Base-by-base conservation (phyloP, 257 asterid species). In the Solanum ossicruentum region DNA sequence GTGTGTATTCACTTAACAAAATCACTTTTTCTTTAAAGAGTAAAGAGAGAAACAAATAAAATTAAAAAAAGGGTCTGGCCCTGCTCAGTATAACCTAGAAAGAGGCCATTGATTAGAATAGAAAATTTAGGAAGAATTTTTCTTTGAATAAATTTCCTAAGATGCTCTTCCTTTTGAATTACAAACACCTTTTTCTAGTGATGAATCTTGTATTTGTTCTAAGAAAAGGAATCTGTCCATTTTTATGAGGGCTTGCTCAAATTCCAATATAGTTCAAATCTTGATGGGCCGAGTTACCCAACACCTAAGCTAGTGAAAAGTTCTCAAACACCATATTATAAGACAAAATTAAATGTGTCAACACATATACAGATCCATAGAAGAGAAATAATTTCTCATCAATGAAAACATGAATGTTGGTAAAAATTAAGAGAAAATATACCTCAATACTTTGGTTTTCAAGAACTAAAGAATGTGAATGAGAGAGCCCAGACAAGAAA, bases 381-480 rank as follows among this genome's bases (percentile, higher is more conserved):
- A 17, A 69, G 23, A 5, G 2, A 3, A 61, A 1, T 1, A 21
- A 61, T 23, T 23, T 11, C 16, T 23, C 41, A 65, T 20, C 18
- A 41, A 28, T 5, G 1, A 84, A 58, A 73, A 55, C 15, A 16
- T 52, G 21, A 0, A 80, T 57, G 11, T 39, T 32, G 20, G 45
- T 41, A 56, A 82, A 56, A 82, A 18, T 10, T 7, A 70, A 70
- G 23, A 0, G 11, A 69, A 70, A 36, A 8, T 15, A 70, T 66
- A 66, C 99, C 96, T 95, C 95, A 80, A 94, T 88, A 78, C 92
- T 92, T 63, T 88, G 89, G 83, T 87, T 88, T 84, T 89, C 97
- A 43, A 92, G 93, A 1, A 91, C 86, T 85, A 95, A 87, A 49
- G 88, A 87, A 56, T 81, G 92, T 83, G 94, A 94, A 83, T 63